A percentile compares a stretch with the other conserved stretches of the same genome.
These are phyloP conservation scores for Neurospora africana DNA, from an alignment of 495 filamentous ascomycete species.

Conservation along the genomic window DNA sequence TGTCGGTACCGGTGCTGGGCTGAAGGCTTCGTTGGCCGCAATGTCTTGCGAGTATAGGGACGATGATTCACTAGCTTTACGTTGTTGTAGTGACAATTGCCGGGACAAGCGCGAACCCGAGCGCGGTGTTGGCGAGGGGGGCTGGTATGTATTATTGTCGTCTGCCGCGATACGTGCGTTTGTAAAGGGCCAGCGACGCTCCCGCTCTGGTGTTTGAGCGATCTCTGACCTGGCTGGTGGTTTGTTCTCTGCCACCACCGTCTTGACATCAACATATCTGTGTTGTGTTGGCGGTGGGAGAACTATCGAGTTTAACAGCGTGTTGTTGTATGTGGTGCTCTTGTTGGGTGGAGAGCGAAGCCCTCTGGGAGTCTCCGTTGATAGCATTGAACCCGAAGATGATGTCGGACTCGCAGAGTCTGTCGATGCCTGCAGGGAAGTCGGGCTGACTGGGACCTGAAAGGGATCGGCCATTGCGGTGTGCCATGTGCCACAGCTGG, in stretches of 20 bases:
- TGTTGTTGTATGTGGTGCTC: background rate
- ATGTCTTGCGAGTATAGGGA: constrained; percentile 18
- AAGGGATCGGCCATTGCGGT: background rate
- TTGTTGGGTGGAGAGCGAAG: background rate
- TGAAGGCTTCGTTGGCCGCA: background rate
- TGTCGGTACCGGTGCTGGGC: background rate
- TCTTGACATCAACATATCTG: background rate
- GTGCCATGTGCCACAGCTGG: background rate
- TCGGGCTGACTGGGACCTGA: constrained; percentile 3
- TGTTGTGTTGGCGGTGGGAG: constrained; percentile 3
- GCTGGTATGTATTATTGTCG: background rate
- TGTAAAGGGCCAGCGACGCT: background rate
- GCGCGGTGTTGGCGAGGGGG: background rate
- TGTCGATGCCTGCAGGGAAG: background rate
- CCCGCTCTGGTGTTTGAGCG: background rate
- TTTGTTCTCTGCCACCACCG: background rate
- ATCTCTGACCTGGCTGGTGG: background rate
- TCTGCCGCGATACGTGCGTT: background rate
- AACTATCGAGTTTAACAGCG: background rate
- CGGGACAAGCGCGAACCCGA: background rate
- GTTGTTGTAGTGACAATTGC: background rate
- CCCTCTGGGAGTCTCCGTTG: background rate
- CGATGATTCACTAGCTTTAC: constrained; percentile 10
- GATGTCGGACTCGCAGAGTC: background rate
- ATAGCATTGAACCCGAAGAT: background rate